A percentile compares a stretch with the other conserved stretches of the same genome.
Evolutionary conservation across 306 rosid genomes (phyloP).

Genomic region (Gastrolobium villosum): DNA sequence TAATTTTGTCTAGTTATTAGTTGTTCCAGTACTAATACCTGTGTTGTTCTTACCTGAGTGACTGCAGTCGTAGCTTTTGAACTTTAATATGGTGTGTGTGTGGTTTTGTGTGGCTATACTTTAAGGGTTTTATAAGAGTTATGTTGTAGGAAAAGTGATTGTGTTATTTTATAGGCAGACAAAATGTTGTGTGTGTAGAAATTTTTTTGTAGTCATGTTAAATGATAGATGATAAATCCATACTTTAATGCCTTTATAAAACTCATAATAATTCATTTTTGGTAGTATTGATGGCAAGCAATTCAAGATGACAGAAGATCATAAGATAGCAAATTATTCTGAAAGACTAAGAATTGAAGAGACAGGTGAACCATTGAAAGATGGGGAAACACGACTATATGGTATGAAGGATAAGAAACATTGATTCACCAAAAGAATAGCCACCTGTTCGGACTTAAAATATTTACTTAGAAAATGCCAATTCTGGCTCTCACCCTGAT

Average conservation of each 20-base stretch:
- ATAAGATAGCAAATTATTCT: slow-evolving; percentile 71
- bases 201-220: no score
- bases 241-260: slow-evolving; percentile 22
- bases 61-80: neutral
- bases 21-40: neutral
- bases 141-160: no score
- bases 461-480: slow-evolving; percentile 42
- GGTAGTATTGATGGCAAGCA: slow-evolving; percentile 81
- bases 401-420: slow-evolving; percentile 60
- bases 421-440: slow-evolving; percentile 4
- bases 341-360: slow-evolving; percentile 84
- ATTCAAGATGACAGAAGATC: slow-evolving; percentile 91
- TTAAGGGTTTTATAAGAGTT: no score
- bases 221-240: no score
- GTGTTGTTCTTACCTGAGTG: neutral
- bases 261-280: slow-evolving; percentile 40
- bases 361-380: slow-evolving; percentile 86
- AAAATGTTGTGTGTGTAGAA: no score
- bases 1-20: slow-evolving; percentile 9
- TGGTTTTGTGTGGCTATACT: neutral
- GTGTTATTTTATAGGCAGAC: no score
- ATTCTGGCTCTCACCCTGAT: slow-evolving; percentile 43
- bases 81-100: neutral
- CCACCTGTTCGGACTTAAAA: slow-evolving; percentile 16
- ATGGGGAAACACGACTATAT: slow-evolving; percentile 89